These are phyloP conservation scores for Cladosporium sp. DNA, from an alignment of 2,329 filamentous ascomycete species.

Conservation along the genomic window DNA sequence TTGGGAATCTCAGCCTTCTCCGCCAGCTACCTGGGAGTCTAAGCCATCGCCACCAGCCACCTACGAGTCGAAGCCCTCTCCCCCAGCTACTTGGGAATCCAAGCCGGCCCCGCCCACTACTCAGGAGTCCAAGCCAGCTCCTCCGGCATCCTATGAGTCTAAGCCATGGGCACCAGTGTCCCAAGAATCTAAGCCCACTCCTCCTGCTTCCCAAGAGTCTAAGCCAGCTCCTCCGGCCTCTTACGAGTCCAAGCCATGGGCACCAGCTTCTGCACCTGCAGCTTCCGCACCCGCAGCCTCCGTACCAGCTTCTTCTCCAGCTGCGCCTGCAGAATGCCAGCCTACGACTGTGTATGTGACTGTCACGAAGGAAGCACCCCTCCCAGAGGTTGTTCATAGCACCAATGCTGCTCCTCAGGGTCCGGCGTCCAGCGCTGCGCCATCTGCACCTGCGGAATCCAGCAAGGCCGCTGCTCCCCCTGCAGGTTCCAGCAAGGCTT, in stretches of 20 bases:
- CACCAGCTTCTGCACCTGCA: neutral
- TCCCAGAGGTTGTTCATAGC: neutral
- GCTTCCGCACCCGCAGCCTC: neutral
- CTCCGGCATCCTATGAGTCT: neutral
- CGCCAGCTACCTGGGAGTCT: neutral
- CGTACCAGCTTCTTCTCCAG: neutral
- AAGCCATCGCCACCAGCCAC: neutral
- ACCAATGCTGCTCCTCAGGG: neutral
- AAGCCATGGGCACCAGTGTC: neutral
- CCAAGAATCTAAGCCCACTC: neutral
- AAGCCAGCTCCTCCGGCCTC: neutral
- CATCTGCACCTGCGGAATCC: neutral
- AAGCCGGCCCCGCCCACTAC: neutral
- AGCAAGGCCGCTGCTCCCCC: neutral
- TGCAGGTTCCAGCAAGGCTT: neutral
- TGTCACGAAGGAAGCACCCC: neutral
- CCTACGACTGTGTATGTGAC: neutral
- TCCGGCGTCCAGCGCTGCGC: neutral
- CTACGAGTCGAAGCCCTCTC: too few relatives aligned
- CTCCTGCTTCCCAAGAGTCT: neutral
- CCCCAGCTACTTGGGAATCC: neutral
- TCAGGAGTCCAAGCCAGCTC: neutral
- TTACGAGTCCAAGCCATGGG: neutral
- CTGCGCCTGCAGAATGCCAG: neutral
- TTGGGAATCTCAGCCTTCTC: neutral